Base-by-base conservation (phyloP, 768 basidiomycete species). In the Coprinopsis cinerea region DNA sequence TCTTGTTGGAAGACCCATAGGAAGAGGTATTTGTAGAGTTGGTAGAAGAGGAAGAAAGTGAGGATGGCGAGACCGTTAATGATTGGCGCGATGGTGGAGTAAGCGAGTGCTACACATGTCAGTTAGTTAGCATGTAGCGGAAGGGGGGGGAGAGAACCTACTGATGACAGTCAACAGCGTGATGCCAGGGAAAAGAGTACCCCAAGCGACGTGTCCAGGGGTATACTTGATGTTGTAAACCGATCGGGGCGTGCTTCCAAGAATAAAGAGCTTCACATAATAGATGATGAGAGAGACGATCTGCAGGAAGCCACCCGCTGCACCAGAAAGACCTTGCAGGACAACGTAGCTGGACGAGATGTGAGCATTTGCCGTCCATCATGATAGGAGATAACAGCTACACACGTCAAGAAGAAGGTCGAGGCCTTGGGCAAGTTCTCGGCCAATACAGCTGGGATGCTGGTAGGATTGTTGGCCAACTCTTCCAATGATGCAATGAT, bases 81-180 rank as follows among this genome's bases (percentile, higher is more conserved):
- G 61, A 98, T 75, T 0, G 95, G 94, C 4, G 92, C 84, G 56
- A 97, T 94, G 62, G 93, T 77, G 27, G 83, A 85, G 69, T 97
- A 98, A 1, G 78, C 84, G 23, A 90, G 64, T 11, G 37, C 28
- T 32, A 17, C 28, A 59, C 34, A 32, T 49, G 22, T 36, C 2
- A 25, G 26, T 9, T 25, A 22, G 25, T 50, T 2, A 42, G 24
- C 17, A 34, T 15, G 32, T 30, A 25, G 41, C 28, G 3, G 7
- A 10, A 6, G 4, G 28, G 25, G 13, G 13, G 18, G 4, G 18
- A 57, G 40, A 23, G 20, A 18, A 73, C 83, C 59, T 51, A 89
- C 86, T 77, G 65, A 96, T 93, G 32, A 93, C 87, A 32, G 81
- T 78, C 39, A 96, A 68, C 2, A 96, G 78, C 0, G 93, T 92